phyloP scores from a whole-genome alignment of 1,139 yeast genomes.

The Suhomyces kunorum region DNA sequence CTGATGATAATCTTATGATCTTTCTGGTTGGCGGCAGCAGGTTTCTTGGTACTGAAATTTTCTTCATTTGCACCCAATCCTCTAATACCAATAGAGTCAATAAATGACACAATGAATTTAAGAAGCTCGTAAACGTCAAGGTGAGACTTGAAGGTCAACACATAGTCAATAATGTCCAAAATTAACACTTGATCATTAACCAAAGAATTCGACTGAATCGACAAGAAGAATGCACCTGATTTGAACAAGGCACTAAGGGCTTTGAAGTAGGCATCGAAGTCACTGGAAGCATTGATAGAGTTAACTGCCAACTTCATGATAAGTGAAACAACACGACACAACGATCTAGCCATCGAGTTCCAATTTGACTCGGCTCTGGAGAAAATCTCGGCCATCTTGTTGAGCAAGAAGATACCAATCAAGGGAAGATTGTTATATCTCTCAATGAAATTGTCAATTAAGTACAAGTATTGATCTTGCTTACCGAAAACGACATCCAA shows the following conservation, averaged over 20 bases:
- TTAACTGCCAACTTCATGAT: constrained; percentile 45
- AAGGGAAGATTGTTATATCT: constrained; percentile 41
- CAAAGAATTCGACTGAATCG: constrained; percentile 46
- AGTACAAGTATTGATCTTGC: constrained; percentile 60
- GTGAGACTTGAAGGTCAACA: constrained; percentile 44
- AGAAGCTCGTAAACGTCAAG: constrained; percentile 43
- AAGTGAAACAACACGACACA: constrained; percentile 59
- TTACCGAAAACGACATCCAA: constrained; percentile 66
- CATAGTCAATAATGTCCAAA: constrained; percentile 58
- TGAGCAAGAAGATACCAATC: constrained; percentile 54
- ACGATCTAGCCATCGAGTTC: constrained; percentile 63
- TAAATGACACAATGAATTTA: constrained; percentile 41
- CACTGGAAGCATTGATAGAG: constrained; percentile 26
- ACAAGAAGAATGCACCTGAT: constrained; percentile 49
- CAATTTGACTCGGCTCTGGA: constrained; percentile 54
- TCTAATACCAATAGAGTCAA: constrained; percentile 54
- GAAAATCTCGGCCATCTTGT: constrained; percentile 49
- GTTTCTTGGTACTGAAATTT: constrained; percentile 28
- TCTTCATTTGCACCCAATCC: constrained; percentile 53
- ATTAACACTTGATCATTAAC: constrained; percentile 61
- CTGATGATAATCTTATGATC: constrained; percentile 58
- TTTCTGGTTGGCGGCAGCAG: constrained; percentile 32
- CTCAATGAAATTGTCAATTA: constrained; percentile 51
- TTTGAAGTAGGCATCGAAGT: constrained; percentile 34
- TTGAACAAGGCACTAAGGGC: constrained; percentile 36